Evolutionary conservation across 2,329 filamentous ascomycete species (phyloP), one percentile per base, ranked within the genome.

Genomic region (Verticillium zaregamsianum): DNA sequence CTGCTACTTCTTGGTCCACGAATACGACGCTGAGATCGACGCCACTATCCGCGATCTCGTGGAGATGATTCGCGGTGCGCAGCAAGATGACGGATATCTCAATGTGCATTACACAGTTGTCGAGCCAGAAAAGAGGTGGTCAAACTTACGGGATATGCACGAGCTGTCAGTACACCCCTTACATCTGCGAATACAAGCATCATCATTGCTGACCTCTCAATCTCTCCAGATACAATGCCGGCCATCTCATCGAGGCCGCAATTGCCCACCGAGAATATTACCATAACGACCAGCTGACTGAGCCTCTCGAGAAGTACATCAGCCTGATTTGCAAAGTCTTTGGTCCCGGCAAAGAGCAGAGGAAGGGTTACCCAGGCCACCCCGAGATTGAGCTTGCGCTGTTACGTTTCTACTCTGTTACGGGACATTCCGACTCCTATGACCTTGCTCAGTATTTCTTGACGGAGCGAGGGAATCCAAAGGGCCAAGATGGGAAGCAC

Each of bases 51-150:
- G 79, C 33, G 82, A 88, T 61, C 69, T 88, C n/a, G 84, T 86
- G 0, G 74, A 77, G 0, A 87, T 85, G 80, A 86, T 88, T 12
- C 68, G 79, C 8, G 71, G 67, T 2, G 86, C 86, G 0, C 86
- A 88, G 71, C 80, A 84, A 59, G 70, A 74, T 1, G 86, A 89
- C 67, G 86, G 86, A 1, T 89, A 89, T 67, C 68, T 89, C 25
- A 88, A 88, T 67, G 81, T 87, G 7, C 85, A 88, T 67, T 88
- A 83, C 64, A 86, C 83, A 0, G 81, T 88, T 0, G 82, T 86
- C 1, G 82, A 84, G 54, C 83, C 83, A 0, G 77, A 73, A 0
- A 80, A 82, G 59, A 70, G 85, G 9, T 88, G 84, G 74, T 79
- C 81, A 0, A 88, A 88, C 65, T 64, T 89, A 8, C 72, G 84